Evolutionary conservation across 352 stramenopile genomes (phyloP).

Genomic region (Plasmopara halstedii): DNA sequence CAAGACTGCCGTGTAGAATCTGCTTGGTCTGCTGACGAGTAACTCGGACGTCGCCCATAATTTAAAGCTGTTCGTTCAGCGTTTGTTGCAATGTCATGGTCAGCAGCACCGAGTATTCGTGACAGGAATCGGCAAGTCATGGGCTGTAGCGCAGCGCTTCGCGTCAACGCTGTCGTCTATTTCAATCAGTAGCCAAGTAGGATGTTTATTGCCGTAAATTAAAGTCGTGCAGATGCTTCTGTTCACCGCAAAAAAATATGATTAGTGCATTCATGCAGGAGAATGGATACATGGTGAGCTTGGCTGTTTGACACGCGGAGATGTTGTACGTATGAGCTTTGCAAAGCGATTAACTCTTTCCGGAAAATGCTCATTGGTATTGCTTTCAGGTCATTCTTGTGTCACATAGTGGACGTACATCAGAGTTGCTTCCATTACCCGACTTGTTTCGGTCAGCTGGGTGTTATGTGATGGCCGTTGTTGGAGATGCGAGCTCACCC

Average conservation of each 20-base stretch:
- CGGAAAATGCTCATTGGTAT: not conserved
- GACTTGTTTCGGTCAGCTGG: conserved; percentile 29
- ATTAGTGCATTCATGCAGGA: conserved; percentile 70
- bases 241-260: not conserved
- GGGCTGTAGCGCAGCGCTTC: conserved; percentile 58
- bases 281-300: conserved; percentile 80
- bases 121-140: conserved; percentile 78
- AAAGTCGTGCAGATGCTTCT: not conserved
- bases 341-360: not conserved
- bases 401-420: conserved; percentile 64
- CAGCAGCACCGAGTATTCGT: conserved; percentile 46
- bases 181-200: conserved; percentile 60
- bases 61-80: conserved; percentile 26
- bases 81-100: conserved; percentile 37
- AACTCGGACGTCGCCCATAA: conserved; percentile 15
- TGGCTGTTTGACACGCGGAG: conserved; percentile 46
- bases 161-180: conserved; percentile 67
- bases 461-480: conserved; percentile 42
- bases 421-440: conserved; percentile 51
- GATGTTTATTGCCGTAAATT: not conserved
- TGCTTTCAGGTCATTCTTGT: conserved; percentile 38
- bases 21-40: conserved; percentile 28
- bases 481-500: conserved; percentile 29
- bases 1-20: conserved; percentile 7
- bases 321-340: conserved; percentile 26